Conservation (phyloP, 192 early-diverging fungal genomes). For the Umbelopsis sp. region DNA sequence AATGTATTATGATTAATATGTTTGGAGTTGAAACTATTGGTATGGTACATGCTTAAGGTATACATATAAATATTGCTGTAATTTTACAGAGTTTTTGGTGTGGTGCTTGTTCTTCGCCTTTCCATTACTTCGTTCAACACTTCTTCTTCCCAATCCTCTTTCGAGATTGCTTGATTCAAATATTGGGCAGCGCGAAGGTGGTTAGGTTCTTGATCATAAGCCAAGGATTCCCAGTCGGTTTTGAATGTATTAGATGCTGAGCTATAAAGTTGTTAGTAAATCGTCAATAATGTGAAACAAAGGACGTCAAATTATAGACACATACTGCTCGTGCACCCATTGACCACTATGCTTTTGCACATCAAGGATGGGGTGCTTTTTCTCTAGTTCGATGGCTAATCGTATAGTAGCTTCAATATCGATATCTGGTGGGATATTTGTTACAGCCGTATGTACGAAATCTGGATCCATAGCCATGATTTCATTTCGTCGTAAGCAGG, state of each 20-base stretch:
- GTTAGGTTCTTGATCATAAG: slow-evolving; percentile 31
- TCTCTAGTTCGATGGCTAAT: slow-evolving; percentile 44
- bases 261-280: slow-evolving; percentile 14
- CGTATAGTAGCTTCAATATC: slow-evolving; percentile 48
- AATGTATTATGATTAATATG: too few species aligned
- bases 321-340: slow-evolving; percentile 53
- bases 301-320: background rate
- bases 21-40: background rate
- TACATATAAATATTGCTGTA: background rate
- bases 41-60: background rate
- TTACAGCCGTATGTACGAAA: slow-evolving; percentile 50
- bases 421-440: slow-evolving; percentile 54
- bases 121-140: slow-evolving; percentile 30
- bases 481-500: slow-evolving; percentile 44
- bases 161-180: slow-evolving; percentile 20
- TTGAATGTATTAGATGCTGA: slow-evolving; percentile 42
- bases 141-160: slow-evolving; percentile 48
- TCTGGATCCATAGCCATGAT: slow-evolving; percentile 50
- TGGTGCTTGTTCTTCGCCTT: slow-evolving; percentile 16
- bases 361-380: slow-evolving; percentile 40
- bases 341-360: slow-evolving; percentile 49
- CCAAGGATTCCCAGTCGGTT: slow-evolving; percentile 28
- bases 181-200: slow-evolving; percentile 30
- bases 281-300: background rate
- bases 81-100: background rate